Base-by-base conservation (phyloP, 2,329 filamentous ascomycete species). In the Pseudocercospora macadamiae region DNA sequence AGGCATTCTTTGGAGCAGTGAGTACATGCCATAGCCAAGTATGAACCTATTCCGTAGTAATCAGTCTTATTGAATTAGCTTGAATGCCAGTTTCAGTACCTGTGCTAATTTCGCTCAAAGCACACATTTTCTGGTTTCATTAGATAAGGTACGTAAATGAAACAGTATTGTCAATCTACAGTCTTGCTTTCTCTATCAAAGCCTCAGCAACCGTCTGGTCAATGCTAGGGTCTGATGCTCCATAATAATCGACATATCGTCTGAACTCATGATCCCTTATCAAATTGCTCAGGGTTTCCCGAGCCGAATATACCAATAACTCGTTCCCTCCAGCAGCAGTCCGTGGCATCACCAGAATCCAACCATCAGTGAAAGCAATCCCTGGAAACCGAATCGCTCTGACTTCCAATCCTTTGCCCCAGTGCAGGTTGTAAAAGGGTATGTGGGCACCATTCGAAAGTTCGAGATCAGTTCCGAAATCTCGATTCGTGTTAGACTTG, bases 381-480 rank as follows among this genome's bases (percentile, higher is more conserved):
- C 32, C 47, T 2, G 57, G 48, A 4, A 55, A 32, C 16, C 61
- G 25, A n/a, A 23, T 48, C 5, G 44, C 37, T 14, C 34, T 36
- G 6, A 57, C 36, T 21, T 56, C 32, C 21, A 63, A 25, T 6
- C 57, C 58, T 25, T 51, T 52, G 9, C 61, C 61, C 57, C 58
- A 63, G 7, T 44, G 16, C 23, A 58, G 37, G 8, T 51, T 51
- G 51, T 61, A 61, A 37, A 63, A 58, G 1, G 57, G 30, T 3
- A 56, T 28, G 34, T 60, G 53, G 14, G 47, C 32, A 9, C 49
- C 32, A 44, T 61, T 55, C 34, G 49, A 49, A 21, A 60, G 52
- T 28, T 63, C 61, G 32, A 63, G 28, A 48, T 63, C 61, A 12
- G 58, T 53, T 5, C 57, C 61, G 47, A 60, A 60, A 16, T 60